These are phyloP conservation scores for Cercospora sp. DNA, from an alignment of 2,329 filamentous ascomycete species.

Conservation along the genomic window DNA sequence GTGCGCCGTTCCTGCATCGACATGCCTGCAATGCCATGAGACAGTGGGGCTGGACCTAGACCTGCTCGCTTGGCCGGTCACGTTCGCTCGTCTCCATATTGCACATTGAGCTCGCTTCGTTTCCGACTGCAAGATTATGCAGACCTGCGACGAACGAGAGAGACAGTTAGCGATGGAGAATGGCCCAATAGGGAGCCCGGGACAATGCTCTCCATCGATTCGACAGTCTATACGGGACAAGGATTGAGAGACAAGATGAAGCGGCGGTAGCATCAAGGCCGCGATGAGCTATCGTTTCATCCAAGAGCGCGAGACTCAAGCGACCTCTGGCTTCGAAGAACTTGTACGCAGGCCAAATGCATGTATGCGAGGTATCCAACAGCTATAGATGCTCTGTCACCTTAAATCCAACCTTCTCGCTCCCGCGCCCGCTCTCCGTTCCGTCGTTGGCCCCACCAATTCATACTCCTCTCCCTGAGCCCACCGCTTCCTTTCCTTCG, in stretches of 20 bases:
- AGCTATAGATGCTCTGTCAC: neutral
- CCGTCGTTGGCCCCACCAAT: conserved; percentile 29
- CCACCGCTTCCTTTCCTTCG: conserved; percentile 34
- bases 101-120: neutral
- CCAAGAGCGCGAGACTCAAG: neutral
- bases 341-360: neutral
- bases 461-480: conserved; percentile 30
- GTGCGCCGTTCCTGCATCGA: conserved; percentile 2
- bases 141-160: neutral
- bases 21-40: conserved; percentile 11
- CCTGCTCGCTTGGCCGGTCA: neutral
- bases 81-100: neutral
- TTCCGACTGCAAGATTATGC: neutral
- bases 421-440: conserved; percentile 21
- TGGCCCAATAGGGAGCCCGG: neutral
- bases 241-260: neutral
- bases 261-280: neutral
- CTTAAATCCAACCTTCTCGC: conserved; percentile 33
- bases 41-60: neutral
- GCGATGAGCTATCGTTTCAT: neutral
- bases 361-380: neutral
- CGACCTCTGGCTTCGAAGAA: neutral
- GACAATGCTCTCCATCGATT: neutral
- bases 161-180: neutral
- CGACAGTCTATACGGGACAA: neutral